Evolutionary conservation across 768 basidiomycete species (phyloP).

Genomic region (Russula lepida): DNA sequence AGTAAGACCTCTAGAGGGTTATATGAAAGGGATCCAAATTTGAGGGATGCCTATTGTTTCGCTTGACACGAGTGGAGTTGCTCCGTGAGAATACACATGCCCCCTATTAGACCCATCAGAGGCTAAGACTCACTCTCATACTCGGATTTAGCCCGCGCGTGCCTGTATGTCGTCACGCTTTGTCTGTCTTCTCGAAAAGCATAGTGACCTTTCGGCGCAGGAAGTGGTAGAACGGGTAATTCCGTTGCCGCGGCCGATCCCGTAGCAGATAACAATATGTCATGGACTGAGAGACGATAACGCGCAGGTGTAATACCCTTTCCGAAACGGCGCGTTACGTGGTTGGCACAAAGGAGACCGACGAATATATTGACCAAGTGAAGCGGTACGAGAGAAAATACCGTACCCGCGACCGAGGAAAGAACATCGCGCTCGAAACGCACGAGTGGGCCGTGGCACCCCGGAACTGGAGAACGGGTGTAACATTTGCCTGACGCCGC

Average conservation of each 20-base stretch:
- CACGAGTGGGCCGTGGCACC: slow-evolving; percentile 55
- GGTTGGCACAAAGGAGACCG: slow-evolving; percentile 60
- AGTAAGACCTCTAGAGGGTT: too few species aligned
- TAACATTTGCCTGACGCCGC: slow-evolving; percentile 52
- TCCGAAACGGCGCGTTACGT: slow-evolving; percentile 53
- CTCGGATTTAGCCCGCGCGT: neutral
- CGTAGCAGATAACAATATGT: slow-evolving; percentile 28
- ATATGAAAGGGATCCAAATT: neutral
- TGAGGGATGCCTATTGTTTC: too few species aligned
- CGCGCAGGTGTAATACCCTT: slow-evolving; percentile 52
- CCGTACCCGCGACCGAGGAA: slow-evolving; percentile 38
- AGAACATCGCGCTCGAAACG: slow-evolving; percentile 46
- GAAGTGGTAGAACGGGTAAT: neutral
- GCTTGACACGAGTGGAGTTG: too few species aligned
- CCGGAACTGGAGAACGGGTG: slow-evolving; percentile 51
- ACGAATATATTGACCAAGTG: slow-evolving; percentile 53
- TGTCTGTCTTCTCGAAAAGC: slow-evolving; percentile 15
- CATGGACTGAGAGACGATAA: slow-evolving; percentile 46
- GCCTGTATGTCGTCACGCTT: neutral
- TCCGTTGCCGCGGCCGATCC: neutral
- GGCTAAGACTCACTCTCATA: neutral
- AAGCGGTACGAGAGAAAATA: slow-evolving; percentile 50
- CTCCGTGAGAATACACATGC: too few species aligned
- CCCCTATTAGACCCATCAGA: neutral
- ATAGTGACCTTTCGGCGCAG: neutral